Evolutionary conservation across 2,329 filamentous ascomycete genomes (phyloP), one percentile per base, ranked within the genome.

Genomic region (Monosporascus sp.): DNA sequence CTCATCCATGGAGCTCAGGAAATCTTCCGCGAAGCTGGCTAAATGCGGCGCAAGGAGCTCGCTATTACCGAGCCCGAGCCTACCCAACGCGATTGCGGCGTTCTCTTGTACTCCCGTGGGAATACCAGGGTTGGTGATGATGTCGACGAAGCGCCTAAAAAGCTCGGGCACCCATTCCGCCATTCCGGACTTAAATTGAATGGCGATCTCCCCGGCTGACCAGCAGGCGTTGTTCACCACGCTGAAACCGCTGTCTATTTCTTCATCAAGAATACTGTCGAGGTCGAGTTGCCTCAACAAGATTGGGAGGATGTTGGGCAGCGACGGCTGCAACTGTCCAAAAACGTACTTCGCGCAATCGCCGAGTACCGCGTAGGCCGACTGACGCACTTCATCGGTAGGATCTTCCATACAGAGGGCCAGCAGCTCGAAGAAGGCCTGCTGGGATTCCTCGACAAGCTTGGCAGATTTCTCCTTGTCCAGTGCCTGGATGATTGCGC

Each of bases 151-250:
- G 39, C 88, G 84, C 56, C 87, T 81, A 54, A 96, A 84, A 17
- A 99, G 75, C 56, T 88, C 82, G 22, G 89, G 84, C 9, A 91
- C 81, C 67, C 88, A 96, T 1, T 87, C 87, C 1, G 79, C 79
- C 83, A 97, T 89, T 51, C 80, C 83, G 56, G 85, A 83, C 60
- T 85, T 83, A 67, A 89, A 80, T 56, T 90, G 85, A 70, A 96
- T 85, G 17, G 91, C 84, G 56, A 97, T 94, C 74, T 99, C 94
- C 43, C 94, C 94, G 24, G 85, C 86, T 6, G 92, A 95, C 94
- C 94, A 99, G 74, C 93, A 97, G 22, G 94, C 93, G 67, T 99
- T 99, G 79, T 97, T 99, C 55, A 97, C 85, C 31, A 97, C 92
- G 55, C 91, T 90, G 69, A 96, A 97, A 15, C 85, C 87, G 18